Evolutionary conservation across 2,329 filamentous ascomycete genomes (phyloP).

Genomic region (Ophiostoma ulmi): DNA sequence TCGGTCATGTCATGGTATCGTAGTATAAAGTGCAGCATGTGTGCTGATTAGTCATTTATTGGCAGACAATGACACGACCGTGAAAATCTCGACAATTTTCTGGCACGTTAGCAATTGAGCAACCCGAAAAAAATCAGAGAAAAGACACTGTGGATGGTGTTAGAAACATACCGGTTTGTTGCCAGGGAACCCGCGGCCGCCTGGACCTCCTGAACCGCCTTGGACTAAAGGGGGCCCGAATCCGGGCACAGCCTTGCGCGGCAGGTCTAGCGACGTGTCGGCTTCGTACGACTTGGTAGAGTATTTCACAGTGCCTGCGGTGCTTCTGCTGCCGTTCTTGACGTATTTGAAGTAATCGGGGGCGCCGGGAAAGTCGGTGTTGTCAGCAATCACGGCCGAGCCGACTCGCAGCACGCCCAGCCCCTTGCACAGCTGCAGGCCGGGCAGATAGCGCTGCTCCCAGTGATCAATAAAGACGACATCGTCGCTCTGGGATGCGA

Average conservation of each 20-base stretch:
- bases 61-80: background rate
- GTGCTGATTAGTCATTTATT: background rate
- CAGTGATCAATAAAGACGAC: conserved; percentile 38
- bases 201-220: background rate
- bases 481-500: conserved; percentile 32
- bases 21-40: background rate
- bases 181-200: background rate
- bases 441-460: conserved; percentile 36
- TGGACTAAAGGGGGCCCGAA: background rate
- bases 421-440: conserved; percentile 35
- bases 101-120: background rate
- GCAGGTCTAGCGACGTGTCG: background rate
- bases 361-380: conserved; percentile 41
- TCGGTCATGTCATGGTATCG: background rate
- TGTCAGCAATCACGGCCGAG: conserved; percentile 40
- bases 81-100: background rate
- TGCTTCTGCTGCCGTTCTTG: conserved; percentile 29
- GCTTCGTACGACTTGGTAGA: conserved; percentile 28
- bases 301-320: conserved; percentile 29
- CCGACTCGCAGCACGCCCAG: conserved; percentile 34
- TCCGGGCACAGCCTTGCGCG: conserved; percentile 3
- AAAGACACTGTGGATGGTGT: background rate
- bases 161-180: background rate
- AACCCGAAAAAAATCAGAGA: background rate
- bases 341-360: conserved; percentile 42